Conservation (phyloP, 31 red algal species). For the Odonthalia washingtoniensis region DNA sequence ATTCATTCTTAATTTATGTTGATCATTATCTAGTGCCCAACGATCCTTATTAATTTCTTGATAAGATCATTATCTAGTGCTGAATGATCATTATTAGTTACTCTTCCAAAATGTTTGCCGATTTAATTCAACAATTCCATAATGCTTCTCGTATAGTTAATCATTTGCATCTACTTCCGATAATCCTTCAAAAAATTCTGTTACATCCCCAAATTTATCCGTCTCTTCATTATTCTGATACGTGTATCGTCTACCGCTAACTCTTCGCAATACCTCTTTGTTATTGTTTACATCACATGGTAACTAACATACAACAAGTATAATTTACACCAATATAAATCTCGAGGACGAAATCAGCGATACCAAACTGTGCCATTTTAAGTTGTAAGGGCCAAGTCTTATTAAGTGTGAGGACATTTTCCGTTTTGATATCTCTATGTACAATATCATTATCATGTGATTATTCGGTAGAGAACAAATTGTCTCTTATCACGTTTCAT, state of each 20-base stretch:
- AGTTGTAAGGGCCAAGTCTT: constrained; percentile 79
- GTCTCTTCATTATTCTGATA: constrained; percentile 80
- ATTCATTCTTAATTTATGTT: constrained; percentile 68
- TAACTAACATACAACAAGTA: constrained; percentile 79
- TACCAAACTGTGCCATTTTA: constrained; percentile 95
- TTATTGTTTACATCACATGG: constrained; percentile 91
- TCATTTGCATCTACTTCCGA: constrained; percentile 78
- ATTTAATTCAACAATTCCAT: constrained; percentile 74
- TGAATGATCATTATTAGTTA: too few species aligned
- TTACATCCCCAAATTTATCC: constrained; percentile 80
- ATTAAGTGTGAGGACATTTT: constrained; percentile 85
- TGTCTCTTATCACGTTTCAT: constrained; percentile 70
- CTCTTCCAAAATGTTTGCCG: constrained; percentile 50
- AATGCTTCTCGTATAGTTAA: constrained; percentile 75
- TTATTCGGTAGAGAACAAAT: constrained; percentile 74
- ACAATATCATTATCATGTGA: constrained; percentile 93
- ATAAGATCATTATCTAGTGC: too few species aligned
- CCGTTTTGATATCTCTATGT: constrained; percentile 96
- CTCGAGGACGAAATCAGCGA: constrained; percentile 86
- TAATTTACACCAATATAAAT: constrained; percentile 75
- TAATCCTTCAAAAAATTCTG: constrained; percentile 81
- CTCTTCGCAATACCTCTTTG: constrained; percentile 82
- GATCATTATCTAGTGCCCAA: constrained; percentile 51
- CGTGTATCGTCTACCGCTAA: constrained; percentile 62
- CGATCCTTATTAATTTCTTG: constrained; percentile 66